Conservation (phyloP, 306 rosid genomes). For the Leucaena leucocephala region DNA sequence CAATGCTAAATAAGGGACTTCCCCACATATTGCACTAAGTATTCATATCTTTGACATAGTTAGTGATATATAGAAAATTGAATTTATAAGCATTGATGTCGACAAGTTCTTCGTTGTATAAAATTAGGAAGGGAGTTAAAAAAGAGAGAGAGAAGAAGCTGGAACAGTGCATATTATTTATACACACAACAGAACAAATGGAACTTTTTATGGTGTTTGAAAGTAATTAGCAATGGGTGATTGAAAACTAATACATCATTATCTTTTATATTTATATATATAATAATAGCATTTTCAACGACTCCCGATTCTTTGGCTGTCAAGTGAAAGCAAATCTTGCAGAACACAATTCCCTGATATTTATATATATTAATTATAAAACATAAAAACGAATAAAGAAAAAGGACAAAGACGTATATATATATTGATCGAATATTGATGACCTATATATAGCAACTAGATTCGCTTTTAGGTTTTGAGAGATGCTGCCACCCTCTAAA, state of each 20-base stretch:
- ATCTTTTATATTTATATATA: neutral
- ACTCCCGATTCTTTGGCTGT: slow-evolving; percentile 16
- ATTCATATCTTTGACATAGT: too few species aligned
- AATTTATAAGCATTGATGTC: neutral
- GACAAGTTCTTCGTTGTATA: neutral
- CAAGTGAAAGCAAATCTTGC: slow-evolving; percentile 32
- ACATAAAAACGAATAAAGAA: slow-evolving; percentile 10
- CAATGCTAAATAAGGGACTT: too few species aligned
- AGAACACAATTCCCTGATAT: slow-evolving; percentile 19
- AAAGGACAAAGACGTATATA: neutral
- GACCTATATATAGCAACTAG: slow-evolving; percentile 21
- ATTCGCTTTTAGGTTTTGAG: slow-evolving; percentile 34
- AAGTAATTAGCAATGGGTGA: neutral
- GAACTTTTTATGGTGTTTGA: too few species aligned
- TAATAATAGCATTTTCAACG: slow-evolving; percentile 3
- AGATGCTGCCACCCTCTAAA: slow-evolving; percentile 39
- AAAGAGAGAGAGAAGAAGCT: too few species aligned
- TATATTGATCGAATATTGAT: slow-evolving; percentile 22
- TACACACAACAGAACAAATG: too few species aligned
- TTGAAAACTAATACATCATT: slow-evolving; percentile 11
- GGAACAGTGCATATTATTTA: too few species aligned
- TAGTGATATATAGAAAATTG: too few species aligned
- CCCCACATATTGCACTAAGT: too few species aligned
- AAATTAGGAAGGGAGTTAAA: neutral
- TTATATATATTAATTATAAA: neutral